Percentiles rank a stretch among this genome's conserved stretches.
Conservation (phyloP, 2,329 filamentous ascomycete species). For the Microsporum canis region DNA sequence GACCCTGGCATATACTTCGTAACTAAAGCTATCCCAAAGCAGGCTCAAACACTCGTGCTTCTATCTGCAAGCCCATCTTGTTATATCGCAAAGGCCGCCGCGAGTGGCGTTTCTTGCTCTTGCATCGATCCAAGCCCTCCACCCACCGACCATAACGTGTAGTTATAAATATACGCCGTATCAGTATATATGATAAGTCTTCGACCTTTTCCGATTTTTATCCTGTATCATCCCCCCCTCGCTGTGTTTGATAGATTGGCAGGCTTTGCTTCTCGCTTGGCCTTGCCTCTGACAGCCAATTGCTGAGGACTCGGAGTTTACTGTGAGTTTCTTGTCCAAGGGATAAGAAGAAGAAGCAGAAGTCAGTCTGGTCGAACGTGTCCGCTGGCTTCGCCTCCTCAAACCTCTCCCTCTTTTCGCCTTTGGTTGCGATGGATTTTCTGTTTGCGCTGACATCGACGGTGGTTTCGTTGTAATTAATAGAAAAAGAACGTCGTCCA, state of each 20-base stretch:
- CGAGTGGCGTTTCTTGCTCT: not conserved
- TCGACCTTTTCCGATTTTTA: not conserved
- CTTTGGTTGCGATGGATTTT: not conserved
- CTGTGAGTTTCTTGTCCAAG: not conserved
- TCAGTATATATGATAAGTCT: not conserved
- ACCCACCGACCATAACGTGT: not conserved
- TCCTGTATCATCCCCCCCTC: not conserved
- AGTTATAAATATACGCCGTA: not conserved
- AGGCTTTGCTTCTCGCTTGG: slow-evolving; percentile 1
- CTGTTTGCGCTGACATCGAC: not conserved
- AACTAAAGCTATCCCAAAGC: not conserved
- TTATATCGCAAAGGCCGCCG: not conserved
- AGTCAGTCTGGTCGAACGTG: not conserved
- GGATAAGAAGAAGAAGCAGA: not conserved
- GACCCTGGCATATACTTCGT: not conserved
- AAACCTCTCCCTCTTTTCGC: not conserved
- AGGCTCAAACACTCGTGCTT: not conserved
- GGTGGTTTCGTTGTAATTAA: not conserved
- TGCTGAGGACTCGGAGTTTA: not conserved
- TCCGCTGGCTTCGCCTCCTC: not conserved
- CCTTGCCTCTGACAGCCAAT: slow-evolving; percentile 1
- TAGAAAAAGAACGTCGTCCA: not conserved
- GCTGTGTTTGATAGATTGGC: not conserved
- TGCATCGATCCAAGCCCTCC: not conserved
- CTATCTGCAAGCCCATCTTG: not conserved